These are phyloP conservation scores for Pyrus bretschneideri DNA, from an alignment of 306 rosid genomes.

Conservation along the genomic window DNA sequence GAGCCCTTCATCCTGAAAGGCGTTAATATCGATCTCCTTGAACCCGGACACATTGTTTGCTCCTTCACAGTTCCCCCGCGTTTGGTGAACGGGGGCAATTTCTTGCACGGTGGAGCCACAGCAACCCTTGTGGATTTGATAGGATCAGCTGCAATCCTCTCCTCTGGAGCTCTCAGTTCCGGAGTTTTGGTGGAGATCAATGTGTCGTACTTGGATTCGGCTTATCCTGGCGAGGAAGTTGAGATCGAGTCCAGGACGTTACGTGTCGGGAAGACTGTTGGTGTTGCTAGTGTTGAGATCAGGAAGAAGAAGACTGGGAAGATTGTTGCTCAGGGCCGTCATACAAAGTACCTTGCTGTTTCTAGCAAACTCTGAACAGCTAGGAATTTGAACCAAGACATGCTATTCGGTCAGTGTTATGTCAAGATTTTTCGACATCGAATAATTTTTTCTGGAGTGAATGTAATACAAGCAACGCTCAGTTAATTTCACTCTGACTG, in stretches of 20 bases:
- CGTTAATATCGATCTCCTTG: slow-evolving; percentile 47
- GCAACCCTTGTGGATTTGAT: slow-evolving; percentile 78
- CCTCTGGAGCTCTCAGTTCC: slow-evolving; percentile 34
- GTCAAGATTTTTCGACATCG: not conserved
- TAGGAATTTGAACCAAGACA: not conserved
- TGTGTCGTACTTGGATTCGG: slow-evolving; percentile 76
- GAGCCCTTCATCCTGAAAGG: slow-evolving; percentile 48
- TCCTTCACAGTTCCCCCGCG: slow-evolving; percentile 59
- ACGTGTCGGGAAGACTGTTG: slow-evolving; percentile 60
- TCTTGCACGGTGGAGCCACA: slow-evolving; percentile 79
- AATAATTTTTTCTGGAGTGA: not conserved
- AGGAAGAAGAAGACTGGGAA: slow-evolving; percentile 65
- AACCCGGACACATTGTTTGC: slow-evolving; percentile 60
- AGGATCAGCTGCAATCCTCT: slow-evolving; percentile 58
- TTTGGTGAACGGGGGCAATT: slow-evolving; percentile 60
- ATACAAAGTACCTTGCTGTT: slow-evolving; percentile 55
- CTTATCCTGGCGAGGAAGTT: slow-evolving; percentile 68
- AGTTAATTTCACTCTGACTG: not conserved
- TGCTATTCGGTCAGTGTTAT: not conserved
- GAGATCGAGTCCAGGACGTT: slow-evolving; percentile 57
- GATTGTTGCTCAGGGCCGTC: slow-evolving; percentile 76
- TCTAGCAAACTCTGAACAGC: slow-evolving; percentile 51
- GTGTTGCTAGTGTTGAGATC: slow-evolving; percentile 58
- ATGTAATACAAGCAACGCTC: not conserved
- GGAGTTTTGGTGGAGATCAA: slow-evolving; percentile 86